phyloP scores from a whole-genome alignment of 208 protist species.

The Trypanosoma cruzi region DNA sequence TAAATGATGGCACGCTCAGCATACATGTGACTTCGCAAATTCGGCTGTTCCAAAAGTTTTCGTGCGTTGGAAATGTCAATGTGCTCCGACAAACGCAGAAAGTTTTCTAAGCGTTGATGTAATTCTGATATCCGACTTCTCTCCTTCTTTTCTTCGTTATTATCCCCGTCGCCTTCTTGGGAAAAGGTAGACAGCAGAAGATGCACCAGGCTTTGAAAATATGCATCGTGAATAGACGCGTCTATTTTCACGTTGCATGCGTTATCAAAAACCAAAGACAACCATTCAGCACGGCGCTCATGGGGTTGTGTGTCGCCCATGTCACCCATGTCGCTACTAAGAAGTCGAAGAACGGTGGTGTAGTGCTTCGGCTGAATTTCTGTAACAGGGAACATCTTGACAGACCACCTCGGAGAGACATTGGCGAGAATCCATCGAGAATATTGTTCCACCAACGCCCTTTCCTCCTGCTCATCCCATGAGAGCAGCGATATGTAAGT shows the following conservation, averaged over 20 bases:
- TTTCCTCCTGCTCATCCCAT: slow-evolving; percentile 13
- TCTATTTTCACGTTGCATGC: slow-evolving; percentile 14
- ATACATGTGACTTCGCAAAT: slow-evolving; percentile 28
- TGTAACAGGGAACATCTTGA: slow-evolving; percentile 19
- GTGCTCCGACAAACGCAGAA: slow-evolving; percentile 42
- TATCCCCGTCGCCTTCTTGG: not conserved
- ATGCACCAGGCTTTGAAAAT: slow-evolving; percentile 38
- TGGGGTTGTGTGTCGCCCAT: not conserved
- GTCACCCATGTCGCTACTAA: slow-evolving; percentile 20
- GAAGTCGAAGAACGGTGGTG: slow-evolving; percentile 7
- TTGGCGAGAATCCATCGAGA: slow-evolving; percentile 31
- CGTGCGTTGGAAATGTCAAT: slow-evolving; percentile 32
- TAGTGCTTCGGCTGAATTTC: not conserved
- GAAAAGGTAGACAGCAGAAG: slow-evolving; percentile 19
- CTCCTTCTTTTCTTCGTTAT: not conserved
- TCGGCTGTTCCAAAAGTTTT: slow-evolving; percentile 45
- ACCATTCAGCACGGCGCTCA: slow-evolving; percentile 23
- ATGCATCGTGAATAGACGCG: slow-evolving; percentile 33
- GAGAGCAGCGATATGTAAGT: slow-evolving; percentile 14
- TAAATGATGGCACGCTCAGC: slow-evolving; percentile 69
- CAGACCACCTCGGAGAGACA: slow-evolving; percentile 26
- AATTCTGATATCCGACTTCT: not conserved
- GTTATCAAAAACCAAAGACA: slow-evolving; percentile 24
- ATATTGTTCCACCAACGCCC: slow-evolving; percentile 15
- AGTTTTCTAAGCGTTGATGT: slow-evolving; percentile 34